Evolutionary conservation across 2,329 filamentous ascomycete genomes (phyloP).

Genomic region (Fusarium keratoplasticum): DNA sequence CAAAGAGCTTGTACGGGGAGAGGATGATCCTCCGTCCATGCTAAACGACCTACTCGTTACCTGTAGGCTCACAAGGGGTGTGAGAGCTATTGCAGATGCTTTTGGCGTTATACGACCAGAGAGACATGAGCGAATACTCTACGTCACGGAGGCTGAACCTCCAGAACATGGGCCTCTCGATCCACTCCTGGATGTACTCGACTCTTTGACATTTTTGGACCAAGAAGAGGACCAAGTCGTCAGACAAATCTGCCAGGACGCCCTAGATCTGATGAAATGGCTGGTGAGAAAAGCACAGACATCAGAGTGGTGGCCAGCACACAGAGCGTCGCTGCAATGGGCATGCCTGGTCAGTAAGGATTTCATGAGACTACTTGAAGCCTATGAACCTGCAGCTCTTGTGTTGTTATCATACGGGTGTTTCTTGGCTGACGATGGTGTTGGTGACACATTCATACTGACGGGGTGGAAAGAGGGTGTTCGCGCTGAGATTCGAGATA

Average conservation of each 20-base stretch:
- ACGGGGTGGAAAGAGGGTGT: constrained; percentile 5
- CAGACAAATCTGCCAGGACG: constrained; percentile 4
- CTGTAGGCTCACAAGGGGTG: background rate
- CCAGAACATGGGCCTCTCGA: constrained; percentile 3
- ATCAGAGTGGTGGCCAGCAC: constrained; percentile 3
- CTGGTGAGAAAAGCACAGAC: constrained; percentile 9
- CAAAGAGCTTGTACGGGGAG: background rate
- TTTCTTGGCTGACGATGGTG: background rate
- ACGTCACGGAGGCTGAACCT: constrained; percentile 1
- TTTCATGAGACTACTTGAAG: background rate
- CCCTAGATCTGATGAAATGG: constrained; percentile 5
- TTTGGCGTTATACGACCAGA: constrained; percentile 4
- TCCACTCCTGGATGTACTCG: background rate
- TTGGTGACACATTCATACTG: constrained; percentile 8
- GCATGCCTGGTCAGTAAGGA: background rate
- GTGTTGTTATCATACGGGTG: constrained; percentile 1
- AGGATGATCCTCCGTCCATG: background rate
- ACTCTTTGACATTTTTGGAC: constrained; percentile 5
- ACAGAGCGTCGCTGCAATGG: constrained; percentile 1
- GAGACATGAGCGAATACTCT: background rate
- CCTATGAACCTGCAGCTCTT: background rate
- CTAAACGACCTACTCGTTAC: background rate
- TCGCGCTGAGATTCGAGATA: constrained; percentile 3
- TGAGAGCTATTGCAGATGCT: background rate
- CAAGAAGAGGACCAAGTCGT: background rate